Evolutionary conservation across 1,139 yeast species (phyloP), one percentile per base, ranked within the genome.

Genomic region (Lodderomyces metapsilosis): DNA sequence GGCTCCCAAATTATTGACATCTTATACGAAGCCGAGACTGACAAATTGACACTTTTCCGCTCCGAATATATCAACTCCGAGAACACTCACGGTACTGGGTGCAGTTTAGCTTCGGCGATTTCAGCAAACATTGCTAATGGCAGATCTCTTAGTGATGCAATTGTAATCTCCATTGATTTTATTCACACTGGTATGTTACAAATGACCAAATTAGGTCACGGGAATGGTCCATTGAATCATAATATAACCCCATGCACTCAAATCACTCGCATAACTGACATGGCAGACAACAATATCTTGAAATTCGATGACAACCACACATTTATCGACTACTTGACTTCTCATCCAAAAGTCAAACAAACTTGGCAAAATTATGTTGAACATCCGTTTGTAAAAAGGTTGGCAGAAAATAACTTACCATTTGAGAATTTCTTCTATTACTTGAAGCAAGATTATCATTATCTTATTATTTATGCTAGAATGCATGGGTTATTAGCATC

Each of bases 71-170:
- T 81, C 15, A 59, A 64, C 3, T 71, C 88, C 1, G 57, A 62
- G 3, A 78, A 82, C 52, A 81, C 89, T 0, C 97, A 89, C 58
- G 97, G 97, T 8, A 88, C 96, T 1, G 97, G 97, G 0, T 89
- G 97, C 59, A 86, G 96, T 0, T 67, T 89, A 39, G 82, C 95
- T 0, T 82, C 96, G 1, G 75, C 95, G 1, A 83, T 89, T 51
- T 84, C 95, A 0, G 80, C 94, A 1, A 81, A 85, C 51, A 52
- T 88, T 37, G 91, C 95, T 2, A 68, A 67, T 34, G 82, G 80
- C 0, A 48, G 54, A 27, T 31, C 66, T 0, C 52, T 86, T 9
- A 49, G 54, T 2, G 71, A 68, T 3, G 68, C 95, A 0, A 74
- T 86, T 6, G 69, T 70, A 6, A 63, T 74, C 18, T 77, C 84